Evolutionary conservation across 2,329 filamentous ascomycete genomes (phyloP).

Genomic region (Orbilia ellipsospora): DNA sequence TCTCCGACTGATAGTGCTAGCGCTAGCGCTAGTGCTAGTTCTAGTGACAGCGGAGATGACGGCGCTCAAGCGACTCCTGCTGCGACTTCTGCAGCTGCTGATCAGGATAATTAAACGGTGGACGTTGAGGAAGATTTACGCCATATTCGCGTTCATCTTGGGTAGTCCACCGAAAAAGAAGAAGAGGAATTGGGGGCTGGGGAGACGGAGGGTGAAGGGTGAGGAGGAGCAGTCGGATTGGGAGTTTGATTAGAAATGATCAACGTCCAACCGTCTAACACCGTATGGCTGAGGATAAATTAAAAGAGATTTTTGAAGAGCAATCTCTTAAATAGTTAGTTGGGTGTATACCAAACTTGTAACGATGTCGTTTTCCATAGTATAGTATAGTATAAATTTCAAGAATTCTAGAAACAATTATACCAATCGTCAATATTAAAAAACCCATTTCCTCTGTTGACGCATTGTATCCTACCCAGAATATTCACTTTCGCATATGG

Average conservation of each 20-base stretch:
- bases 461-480: too few species aligned
- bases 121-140: background rate
- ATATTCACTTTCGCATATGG: too few species aligned
- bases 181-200: background rate
- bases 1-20: background rate
- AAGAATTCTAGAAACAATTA: too few species aligned
- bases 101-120: background rate
- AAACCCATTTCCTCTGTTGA: too few species aligned
- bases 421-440: too few species aligned
- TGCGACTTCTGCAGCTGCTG: slow-evolving; percentile 15
- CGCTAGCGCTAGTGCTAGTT: background rate
- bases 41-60: background rate
- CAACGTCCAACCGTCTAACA: too few species aligned
- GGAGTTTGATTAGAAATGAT: background rate
- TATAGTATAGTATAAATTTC: too few species aligned
- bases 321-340: too few species aligned
- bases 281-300: too few species aligned
- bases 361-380: too few species aligned
- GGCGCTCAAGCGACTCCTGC: slow-evolving; percentile 4
- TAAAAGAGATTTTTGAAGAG: too few species aligned
- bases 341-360: too few species aligned
- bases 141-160: background rate
- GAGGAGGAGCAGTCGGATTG: background rate
- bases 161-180: background rate
- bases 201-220: background rate